phyloP scores from a whole-genome alignment of 495 filamentous ascomycete genomes.

The Penicillium waksmanii region DNA sequence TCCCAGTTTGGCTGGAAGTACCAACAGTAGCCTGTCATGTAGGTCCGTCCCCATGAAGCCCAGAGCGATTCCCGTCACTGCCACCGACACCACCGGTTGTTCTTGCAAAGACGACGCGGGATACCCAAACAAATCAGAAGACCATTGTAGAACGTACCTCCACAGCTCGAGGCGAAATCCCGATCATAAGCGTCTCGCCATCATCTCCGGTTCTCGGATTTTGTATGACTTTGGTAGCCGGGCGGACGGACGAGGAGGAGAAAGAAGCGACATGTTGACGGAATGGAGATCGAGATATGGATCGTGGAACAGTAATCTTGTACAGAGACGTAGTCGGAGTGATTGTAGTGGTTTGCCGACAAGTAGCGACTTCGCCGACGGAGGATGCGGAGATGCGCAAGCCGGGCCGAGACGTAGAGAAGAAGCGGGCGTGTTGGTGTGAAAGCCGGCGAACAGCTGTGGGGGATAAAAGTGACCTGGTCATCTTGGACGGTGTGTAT shows the following conservation, averaged over 20 bases:
- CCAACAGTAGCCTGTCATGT: background rate
- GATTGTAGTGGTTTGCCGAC: conserved; percentile 15
- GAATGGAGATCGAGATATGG: background rate
- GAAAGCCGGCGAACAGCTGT: conserved; percentile 29
- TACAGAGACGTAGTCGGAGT: conserved; percentile 9
- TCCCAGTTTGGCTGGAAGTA: background rate
- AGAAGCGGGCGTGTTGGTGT: conserved; percentile 23
- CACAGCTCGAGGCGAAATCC: conserved; percentile 79
- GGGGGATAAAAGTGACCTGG: conserved; percentile 31
- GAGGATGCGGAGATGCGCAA: conserved; percentile 43
- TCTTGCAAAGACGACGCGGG: background rate
- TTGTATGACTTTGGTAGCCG: conserved; percentile 37
- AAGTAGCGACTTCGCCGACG: conserved; percentile 24
- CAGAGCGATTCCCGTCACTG: conserved; percentile 11
- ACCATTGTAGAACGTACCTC: conserved; percentile 57
- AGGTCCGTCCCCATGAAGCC: conserved; percentile 1
- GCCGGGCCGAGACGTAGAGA: conserved; percentile 34
- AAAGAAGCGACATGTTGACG: conserved; percentile 32
- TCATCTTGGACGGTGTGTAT: conserved; percentile 29
- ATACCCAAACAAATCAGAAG: conserved; percentile 10
- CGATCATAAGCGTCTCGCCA: conserved; percentile 78
- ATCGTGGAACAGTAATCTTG: conserved; percentile 2
- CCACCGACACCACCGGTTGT: conserved; percentile 5
- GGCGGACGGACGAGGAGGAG: conserved; percentile 36
- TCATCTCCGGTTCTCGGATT: conserved; percentile 59